These are phyloP conservation scores for Fomitopsis pulvina DNA, from an alignment of 768 basidiomycete species.

Conservation along the genomic window DNA sequence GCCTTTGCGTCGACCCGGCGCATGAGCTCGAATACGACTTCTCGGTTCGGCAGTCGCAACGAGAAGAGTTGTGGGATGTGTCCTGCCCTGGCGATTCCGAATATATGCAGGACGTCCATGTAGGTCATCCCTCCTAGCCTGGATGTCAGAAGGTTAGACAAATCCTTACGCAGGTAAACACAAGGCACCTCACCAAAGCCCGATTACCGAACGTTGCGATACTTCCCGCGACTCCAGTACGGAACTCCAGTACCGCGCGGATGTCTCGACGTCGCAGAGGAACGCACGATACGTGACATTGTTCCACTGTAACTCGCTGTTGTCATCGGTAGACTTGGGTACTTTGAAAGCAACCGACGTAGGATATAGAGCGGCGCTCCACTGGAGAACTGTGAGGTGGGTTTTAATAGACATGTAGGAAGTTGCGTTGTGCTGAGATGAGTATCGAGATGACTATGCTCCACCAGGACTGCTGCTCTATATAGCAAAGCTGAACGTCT, in stretches of 20 bases:
- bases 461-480: no score
- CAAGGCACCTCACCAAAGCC: constrained; percentile 48
- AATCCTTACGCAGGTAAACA: not conserved
- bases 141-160: constrained; percentile 4
- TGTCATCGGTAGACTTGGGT: constrained; percentile 37
- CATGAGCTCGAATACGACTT: constrained; percentile 61
- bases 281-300: constrained; percentile 59
- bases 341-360: constrained; percentile 49
- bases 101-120: constrained; percentile 61
- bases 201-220: constrained; percentile 48
- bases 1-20: constrained; percentile 50
- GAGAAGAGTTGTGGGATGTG: constrained; percentile 72
- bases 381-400: constrained; percentile 56
- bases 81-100: constrained; percentile 65
- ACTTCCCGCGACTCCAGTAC: constrained; percentile 37
- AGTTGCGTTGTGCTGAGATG: not conserved
- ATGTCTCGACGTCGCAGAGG: constrained; percentile 51
- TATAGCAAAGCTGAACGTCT: no score
- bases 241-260: constrained; percentile 53
- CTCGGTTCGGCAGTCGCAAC: constrained; percentile 61
- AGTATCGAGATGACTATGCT: not conserved
- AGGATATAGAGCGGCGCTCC: constrained; percentile 40
- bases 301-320: constrained; percentile 43
- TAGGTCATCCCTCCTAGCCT: constrained; percentile 72
- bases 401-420: constrained; percentile 25